A percentile compares a stretch with the other conserved stretches of the same genome.
These are phyloP conservation scores for Macrophomina tecta DNA, from an alignment of 2,329 filamentous ascomycete species.

Conservation along the genomic window DNA sequence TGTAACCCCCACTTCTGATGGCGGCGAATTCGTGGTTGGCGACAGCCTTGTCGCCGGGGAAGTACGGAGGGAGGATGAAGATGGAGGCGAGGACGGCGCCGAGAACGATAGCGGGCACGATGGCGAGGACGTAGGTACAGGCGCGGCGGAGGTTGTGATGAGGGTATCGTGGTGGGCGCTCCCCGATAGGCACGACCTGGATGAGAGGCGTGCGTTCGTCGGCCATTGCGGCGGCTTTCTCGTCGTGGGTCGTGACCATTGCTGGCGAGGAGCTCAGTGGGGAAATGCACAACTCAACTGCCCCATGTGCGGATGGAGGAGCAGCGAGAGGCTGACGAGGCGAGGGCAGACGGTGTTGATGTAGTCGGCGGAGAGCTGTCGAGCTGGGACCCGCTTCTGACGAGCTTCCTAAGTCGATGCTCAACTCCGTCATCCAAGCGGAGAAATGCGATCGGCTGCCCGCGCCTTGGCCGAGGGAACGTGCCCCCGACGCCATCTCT, in stretches of 20 bases:
- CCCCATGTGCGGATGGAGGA: slow-evolving; percentile 24
- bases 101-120: slow-evolving; percentile 47
- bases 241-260: slow-evolving; percentile 20
- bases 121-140: slow-evolving; percentile 63
- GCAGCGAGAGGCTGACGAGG: slow-evolving; percentile 12
- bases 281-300: slow-evolving; percentile 6
- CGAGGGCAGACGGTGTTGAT: slow-evolving; percentile 2
- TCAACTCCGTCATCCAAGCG: background rate
- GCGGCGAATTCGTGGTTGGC: slow-evolving; percentile 33
- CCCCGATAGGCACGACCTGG: slow-evolving; percentile 63
- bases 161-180: slow-evolving; percentile 56
- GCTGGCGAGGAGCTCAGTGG: background rate
- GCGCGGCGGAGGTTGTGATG: slow-evolving; percentile 69
- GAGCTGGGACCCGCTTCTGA: slow-evolving; percentile 24
- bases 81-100: slow-evolving; percentile 47
- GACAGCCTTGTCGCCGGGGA: slow-evolving; percentile 39
- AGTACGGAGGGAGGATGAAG: slow-evolving; percentile 42
- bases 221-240: slow-evolving; percentile 44
- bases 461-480: slow-evolving; percentile 13
- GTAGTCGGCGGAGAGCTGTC: slow-evolving; percentile 8
- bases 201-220: slow-evolving; percentile 72
- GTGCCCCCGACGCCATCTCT: background rate
- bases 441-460: slow-evolving; percentile 22
- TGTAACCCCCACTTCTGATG: slow-evolving; percentile 31
- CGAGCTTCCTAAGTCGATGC: slow-evolving; percentile 12